Evolutionary conservation across 1,284 basidiomycete genomes (phyloP), one percentile per base, ranked within the genome.

Genomic region (Cutaneotrichosporon cyanovorans): DNA sequence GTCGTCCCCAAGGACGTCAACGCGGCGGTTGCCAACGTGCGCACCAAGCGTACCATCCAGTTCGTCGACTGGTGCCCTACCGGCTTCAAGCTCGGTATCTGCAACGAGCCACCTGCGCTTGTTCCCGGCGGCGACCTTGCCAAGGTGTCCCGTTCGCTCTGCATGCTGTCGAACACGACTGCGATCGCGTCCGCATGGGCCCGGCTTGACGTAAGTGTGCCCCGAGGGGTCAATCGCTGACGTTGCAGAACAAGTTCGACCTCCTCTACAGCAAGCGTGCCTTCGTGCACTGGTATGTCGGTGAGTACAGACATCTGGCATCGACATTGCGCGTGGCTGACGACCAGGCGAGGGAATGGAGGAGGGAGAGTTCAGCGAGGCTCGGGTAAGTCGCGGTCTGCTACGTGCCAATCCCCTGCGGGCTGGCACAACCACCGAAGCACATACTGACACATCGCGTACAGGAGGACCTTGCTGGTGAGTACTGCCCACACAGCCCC

Each of bases 1-100:
- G 91, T 97, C 59, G 92, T 93, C 41, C 90, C 92, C 64, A 96
- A 96, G 79, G 93, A 97, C 71, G 87, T 85, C 66, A 88, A 92
- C 63, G 83, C 87, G 51, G 92, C 93, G 50, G 87, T 97, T 59
- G 83, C 87, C 46, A 85, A 80, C 63, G 89, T 97, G 77, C 96
- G 93, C 80, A 96, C 91, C 53, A 93, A 91, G 80, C 82, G 85
- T 61, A 92, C 90, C 25, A 96, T 98, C 66, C 91, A 95, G 71
- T 73, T 73, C 57, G 88, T 91, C 56, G 93, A 98, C 73, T 98
- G 93, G 93, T 97, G 93, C 76, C 90, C 91, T 40, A 96, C 92
- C 81, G 92, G 70, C 82, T 96, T 85, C 93, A 95, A 80, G 80
- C 82, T 93, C 57, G 92, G 92, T 72, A 87, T 97, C 73, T 97